Conservation (phyloP, 768 basidiomycete genomes). For the Cubamyces lactineus region DNA sequence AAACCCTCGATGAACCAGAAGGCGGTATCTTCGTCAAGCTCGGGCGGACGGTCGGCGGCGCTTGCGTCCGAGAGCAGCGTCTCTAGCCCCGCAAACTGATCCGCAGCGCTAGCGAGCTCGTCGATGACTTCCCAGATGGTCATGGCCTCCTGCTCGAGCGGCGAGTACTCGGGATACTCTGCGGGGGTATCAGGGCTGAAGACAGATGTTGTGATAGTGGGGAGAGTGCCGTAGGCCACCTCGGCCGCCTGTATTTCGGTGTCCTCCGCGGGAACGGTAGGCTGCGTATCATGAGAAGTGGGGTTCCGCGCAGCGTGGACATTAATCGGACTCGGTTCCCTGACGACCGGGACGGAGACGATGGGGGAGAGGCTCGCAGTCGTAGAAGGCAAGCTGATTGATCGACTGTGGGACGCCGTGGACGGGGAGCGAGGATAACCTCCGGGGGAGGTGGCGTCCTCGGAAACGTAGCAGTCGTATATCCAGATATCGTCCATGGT, state of each 20-base stretch:
- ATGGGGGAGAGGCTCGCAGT: constrained; percentile 14
- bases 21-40: constrained; percentile 18
- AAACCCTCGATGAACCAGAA: constrained; percentile 24
- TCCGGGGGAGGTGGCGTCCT: constrained; percentile 19
- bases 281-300: constrained; percentile 6
- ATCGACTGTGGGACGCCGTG: constrained; percentile 15
- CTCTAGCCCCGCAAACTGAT: constrained; percentile 15
- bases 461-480: constrained; percentile 24
- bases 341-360: constrained; percentile 14
- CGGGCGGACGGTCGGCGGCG: neutral
- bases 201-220: constrained; percentile 13
- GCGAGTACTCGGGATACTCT: constrained; percentile 22
- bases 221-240: neutral
- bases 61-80: constrained; percentile 1
- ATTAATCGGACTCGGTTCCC: constrained; percentile 9
- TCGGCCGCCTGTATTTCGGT: neutral
- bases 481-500: constrained; percentile 25
- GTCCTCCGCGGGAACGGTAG: neutral
- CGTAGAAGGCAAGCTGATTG: constrained; percentile 16
- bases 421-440: constrained; percentile 19
- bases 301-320: constrained; percentile 1
- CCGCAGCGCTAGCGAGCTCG: constrained; percentile 17
- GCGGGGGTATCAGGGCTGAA: constrained; percentile 9
- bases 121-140: constrained; percentile 23
- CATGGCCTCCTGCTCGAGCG: constrained; percentile 23